Percentiles rank a stretch among this genome's conserved stretches.
Evolutionary conservation across 495 filamentous ascomycete genomes (phyloP).

Genomic region (Astrocystis sublimbata): DNA sequence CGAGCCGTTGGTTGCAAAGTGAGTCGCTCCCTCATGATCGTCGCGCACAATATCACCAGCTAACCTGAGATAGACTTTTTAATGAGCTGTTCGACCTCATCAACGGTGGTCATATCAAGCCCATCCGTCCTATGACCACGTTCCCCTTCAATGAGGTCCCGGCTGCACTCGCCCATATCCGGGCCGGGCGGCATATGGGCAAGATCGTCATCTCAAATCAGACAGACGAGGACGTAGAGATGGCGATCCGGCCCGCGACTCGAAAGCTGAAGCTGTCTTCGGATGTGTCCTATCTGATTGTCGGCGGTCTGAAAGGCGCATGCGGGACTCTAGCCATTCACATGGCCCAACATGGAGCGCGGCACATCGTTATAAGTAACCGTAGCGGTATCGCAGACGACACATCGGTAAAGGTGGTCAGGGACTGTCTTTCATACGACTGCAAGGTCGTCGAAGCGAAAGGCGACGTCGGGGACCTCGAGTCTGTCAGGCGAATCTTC

Average conservation of each 20-base stretch:
- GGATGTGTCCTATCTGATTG: conserved; percentile 49
- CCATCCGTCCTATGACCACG: conserved; percentile 26
- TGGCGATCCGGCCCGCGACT: conserved; percentile 27
- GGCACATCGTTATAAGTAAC: conserved; percentile 53
- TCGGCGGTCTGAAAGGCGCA: conserved; percentile 59
- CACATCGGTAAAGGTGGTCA: too few relatives aligned
- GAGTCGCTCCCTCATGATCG: too few relatives aligned
- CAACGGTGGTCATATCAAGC: conserved; percentile 32
- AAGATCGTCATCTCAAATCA: conserved; percentile 37
- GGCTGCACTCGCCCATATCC: conserved; percentile 27
- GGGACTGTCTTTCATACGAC: conserved; percentile 17
- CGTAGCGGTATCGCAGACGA: conserved; percentile 42
- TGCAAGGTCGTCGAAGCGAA: conserved; percentile 42
- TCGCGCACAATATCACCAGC: too few relatives aligned
- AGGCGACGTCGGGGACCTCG: not conserved
- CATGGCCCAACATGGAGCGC: conserved; percentile 56
- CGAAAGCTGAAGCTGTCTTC: conserved; percentile 16
- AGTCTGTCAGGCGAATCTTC: too few relatives aligned
- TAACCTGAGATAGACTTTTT: not conserved
- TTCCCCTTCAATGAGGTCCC: conserved; percentile 1
- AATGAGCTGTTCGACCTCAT: conserved; percentile 21
- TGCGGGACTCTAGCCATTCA: conserved; percentile 52
- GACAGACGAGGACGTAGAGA: not conserved
- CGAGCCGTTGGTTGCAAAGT: not conserved
- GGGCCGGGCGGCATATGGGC: conserved; percentile 22